Conservation (phyloP, 768 basidiomycete species). For the Solioccasus polychromus region DNA sequence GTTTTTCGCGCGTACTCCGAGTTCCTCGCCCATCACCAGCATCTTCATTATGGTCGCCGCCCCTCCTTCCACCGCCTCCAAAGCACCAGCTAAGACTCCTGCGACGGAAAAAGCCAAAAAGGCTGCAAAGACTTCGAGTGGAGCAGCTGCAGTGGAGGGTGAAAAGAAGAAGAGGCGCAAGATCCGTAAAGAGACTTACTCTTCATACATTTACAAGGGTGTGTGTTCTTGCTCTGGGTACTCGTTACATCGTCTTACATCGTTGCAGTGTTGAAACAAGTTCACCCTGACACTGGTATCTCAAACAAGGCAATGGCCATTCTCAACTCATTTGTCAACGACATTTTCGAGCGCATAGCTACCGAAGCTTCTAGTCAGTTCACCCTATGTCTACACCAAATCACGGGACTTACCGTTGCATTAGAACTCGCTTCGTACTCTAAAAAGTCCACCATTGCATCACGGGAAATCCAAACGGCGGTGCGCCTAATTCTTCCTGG, state of each 20-base stretch:
- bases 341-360: slow-evolving; percentile 91
- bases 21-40: slow-evolving; percentile 7
- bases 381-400: neutral
- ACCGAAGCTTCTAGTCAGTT: slow-evolving; percentile 81
- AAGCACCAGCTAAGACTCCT: slow-evolving; percentile 44
- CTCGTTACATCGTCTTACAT: slow-evolving; percentile 2
- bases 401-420: neutral
- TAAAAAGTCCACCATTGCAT: slow-evolving; percentile 98
- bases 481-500: slow-evolving; percentile 95
- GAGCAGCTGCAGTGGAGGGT: slow-evolving; percentile 53
- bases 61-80: slow-evolving; percentile 41
- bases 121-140: slow-evolving; percentile 57
- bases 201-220: slow-evolving; percentile 96
- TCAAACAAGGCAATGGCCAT: slow-evolving; percentile 96
- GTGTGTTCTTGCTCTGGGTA: neutral
- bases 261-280: slow-evolving; percentile 83
- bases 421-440: slow-evolving; percentile 95
- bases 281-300: slow-evolving; percentile 98
- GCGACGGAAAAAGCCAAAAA: slow-evolving; percentile 41
- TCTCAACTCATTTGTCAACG: slow-evolving; percentile 89
- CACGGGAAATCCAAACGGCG: slow-evolving; percentile 95
- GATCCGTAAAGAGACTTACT: slow-evolving; percentile 87
- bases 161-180: slow-evolving; percentile 92
- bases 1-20: slow-evolving; percentile 4
- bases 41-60: slow-evolving; percentile 57